phyloP scores from a whole-genome alignment of 129 eudicot genomes.

The Daucus carota region DNA sequence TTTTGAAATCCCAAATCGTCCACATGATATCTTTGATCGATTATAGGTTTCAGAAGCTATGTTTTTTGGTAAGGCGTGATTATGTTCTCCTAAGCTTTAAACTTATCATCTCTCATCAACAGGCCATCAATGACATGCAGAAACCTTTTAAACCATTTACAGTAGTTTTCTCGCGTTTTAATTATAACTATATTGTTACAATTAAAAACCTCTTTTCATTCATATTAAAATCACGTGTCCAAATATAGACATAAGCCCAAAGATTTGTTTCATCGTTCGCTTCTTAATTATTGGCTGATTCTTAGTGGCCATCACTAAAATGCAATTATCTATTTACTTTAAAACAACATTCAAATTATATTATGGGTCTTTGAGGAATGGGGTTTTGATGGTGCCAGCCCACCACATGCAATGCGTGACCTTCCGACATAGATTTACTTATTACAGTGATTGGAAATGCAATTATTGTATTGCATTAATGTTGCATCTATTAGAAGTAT shows the following conservation, averaged over 20 bases:
- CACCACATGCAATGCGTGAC: not conserved
- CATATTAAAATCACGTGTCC: not conserved
- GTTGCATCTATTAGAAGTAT: not conserved
- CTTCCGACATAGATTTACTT: not conserved
- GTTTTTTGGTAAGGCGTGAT: conserved; percentile 62
- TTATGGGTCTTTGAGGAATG: not conserved
- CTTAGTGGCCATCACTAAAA: not conserved
- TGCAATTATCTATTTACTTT: not conserved
- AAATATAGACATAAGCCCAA: not conserved
- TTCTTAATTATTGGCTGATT: not conserved
- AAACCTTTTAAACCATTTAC: not conserved
- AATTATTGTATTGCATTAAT: not conserved
- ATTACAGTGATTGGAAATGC: not conserved
- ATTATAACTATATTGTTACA: not conserved
- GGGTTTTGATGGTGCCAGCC: not conserved
- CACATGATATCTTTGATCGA: conserved; percentile 65
- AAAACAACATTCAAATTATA: not conserved
- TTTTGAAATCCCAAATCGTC: conserved; percentile 65
- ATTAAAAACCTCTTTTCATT: not conserved
- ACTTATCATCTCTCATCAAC: not conserved
- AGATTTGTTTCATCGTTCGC: not conserved
- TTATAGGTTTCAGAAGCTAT: conserved; percentile 77
- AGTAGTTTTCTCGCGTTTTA: not conserved
- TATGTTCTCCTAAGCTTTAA: not conserved
- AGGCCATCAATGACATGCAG: not conserved